Evolutionary conservation across 1,284 basidiomycete genomes (phyloP), one percentile per base, ranked within the genome.

Genomic region (Malassezia slooffiae): DNA sequence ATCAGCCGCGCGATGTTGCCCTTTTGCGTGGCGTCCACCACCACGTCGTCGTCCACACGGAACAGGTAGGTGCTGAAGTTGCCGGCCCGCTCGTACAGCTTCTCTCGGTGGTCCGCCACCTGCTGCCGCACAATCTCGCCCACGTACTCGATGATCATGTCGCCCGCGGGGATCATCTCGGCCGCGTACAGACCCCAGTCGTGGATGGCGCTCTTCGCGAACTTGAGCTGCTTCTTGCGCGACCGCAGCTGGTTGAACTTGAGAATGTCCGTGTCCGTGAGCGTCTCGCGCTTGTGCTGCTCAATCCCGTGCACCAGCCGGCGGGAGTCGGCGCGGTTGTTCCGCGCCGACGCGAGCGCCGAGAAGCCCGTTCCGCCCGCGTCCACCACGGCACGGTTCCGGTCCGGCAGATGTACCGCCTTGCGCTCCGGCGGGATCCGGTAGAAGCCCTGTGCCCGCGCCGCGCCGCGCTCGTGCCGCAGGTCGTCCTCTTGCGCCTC

Each of bases 81-180:
- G 28, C 66, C 65, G 67, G 89, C 85, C 45, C 86, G 77, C 72
- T 96, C 87, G 70, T 99, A 97, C 59, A 80, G 79, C 75, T 93
- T 91, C 74, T 99, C 93, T 41, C 93, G 78, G 70, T 90, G 85
- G 67, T 97, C 93, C 20, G 93, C 91, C 4, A 99, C 88, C 59
- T 87, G 84, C 43, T 90, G 87, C 19, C 93, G 78, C 53, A 93
- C 85, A 50, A 96, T 78, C 75, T 99, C 93, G 24, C 93, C 93
- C 8, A 99, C 93, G 63, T 99, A 99, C 73, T 99, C 93, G 72
- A 97, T 96, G 32, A 99, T 91, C 88, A 99, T 96, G 72, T 99
- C 93, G 5, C 89, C 88, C 16, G 80, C 75, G 12, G 85, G 80
- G 60, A 99, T 96, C 62, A 80, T 80, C 49, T 70, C 69, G 67